Base-by-base conservation (phyloP, 2,329 filamentous ascomycete genomes). In the Venturia oleaginea region DNA sequence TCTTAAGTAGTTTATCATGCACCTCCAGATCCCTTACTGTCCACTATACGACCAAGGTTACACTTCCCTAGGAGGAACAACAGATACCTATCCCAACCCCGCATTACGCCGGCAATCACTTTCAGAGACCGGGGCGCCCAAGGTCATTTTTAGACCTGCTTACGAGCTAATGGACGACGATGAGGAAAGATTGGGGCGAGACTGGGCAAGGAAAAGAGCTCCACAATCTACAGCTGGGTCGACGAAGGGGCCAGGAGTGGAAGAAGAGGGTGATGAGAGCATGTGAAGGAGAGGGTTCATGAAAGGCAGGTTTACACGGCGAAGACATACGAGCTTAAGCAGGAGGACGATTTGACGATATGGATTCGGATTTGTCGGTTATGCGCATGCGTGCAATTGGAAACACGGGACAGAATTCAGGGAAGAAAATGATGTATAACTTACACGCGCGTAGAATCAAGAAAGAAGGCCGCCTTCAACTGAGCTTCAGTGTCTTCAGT, bases 41-140 rank as follows among this genome's bases (percentile, higher is more conserved):
- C 78, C 81, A 13, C 80, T 99, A 32, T 99, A 99, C 75, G 91
- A 97, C 73, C 80, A 81, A 68, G 93, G 93, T 11, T 97, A 94
- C 76, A 96, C 94, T 2, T 93, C 89, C 68, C 80, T 99, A n/a
- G 94, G 94, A 24, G 93, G 94, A 3, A 91, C 86, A 30, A 87
- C 86, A 64, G 91, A 99, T 76, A 99, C 94, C 2, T 84, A 89
- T 68, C 92, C 91, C 0, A 99, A 99, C 72, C 94, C 94, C 11
- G 85, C 84, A 24, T 73, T 77, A 22, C 72, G 72, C 24, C 69
- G 71, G 2, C 37, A 46, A 34, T 62, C 54, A 67, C 71, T 55
- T 48, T 67, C 68, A 15, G 67, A 69, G 55, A n/a, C 32, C 66
- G 19, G 40, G n/a, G n/a, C 70, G 67, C 46, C 66, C 8, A 55